A percentile compares a stretch with the other conserved stretches of the same genome.
Conservation (phyloP, 1,139 yeast genomes). For the Taphrina deformans region DNA sequence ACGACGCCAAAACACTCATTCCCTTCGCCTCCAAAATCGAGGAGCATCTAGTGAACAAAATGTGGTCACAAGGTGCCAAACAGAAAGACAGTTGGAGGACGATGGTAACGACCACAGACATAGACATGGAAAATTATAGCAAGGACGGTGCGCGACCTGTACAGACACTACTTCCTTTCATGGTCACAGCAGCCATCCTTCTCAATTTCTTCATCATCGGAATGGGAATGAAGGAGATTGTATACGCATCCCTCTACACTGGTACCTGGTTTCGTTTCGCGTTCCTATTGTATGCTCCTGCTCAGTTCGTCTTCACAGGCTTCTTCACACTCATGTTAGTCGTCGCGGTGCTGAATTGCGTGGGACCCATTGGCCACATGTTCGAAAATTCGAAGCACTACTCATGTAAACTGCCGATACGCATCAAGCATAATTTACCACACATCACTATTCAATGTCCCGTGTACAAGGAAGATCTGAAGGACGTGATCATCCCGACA, state of each 20-base stretch:
- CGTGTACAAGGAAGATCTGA: conserved; percentile 35
- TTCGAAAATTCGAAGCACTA: conserved; percentile 33
- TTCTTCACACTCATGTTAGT: conserved; percentile 33
- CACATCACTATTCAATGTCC: conserved; percentile 38
- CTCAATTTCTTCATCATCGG: conserved; percentile 29
- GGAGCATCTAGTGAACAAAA: conserved; percentile 17
- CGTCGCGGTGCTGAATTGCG: conserved; percentile 32
- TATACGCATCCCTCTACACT: conserved; percentile 10
- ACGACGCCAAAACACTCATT: conserved; percentile 34
- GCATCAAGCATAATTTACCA: conserved; percentile 34
- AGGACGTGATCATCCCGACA: conserved; percentile 39
- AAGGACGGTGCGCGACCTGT: conserved; percentile 32
- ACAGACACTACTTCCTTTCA: conserved; percentile 24
- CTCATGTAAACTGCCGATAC: conserved; percentile 33
- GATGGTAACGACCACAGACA: not conserved
- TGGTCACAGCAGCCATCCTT: conserved; percentile 32
- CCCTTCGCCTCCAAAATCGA: conserved; percentile 33
- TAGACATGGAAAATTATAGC: conserved; percentile 16
- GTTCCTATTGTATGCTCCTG: conserved; percentile 30
- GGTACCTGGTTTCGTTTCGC: conserved; percentile 32
- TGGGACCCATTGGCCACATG: conserved; percentile 37
- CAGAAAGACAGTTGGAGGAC: conserved; percentile 23
- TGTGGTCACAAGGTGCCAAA: conserved; percentile 17
- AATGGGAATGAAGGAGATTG: conserved; percentile 25
- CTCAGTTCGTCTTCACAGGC: conserved; percentile 28